Base-by-base conservation (phyloP, 495 filamentous ascomycete genomes). In the Penicillium pulvis region DNA sequence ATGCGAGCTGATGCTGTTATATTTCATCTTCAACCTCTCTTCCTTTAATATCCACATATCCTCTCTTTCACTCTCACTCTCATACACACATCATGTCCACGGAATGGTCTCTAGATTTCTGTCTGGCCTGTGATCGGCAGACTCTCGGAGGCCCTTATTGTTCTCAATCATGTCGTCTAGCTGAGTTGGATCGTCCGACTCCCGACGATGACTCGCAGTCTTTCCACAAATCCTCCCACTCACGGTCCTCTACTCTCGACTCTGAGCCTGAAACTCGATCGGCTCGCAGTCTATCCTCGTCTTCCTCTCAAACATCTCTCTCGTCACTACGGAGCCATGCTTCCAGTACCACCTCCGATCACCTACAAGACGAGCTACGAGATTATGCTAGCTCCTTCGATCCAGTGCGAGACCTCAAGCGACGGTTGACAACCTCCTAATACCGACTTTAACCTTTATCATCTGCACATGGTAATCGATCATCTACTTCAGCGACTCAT, bases 101-200 rank as follows among this genome's bases (percentile, higher is more conserved):
- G 70, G 86, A 87, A 60, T 97, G 93, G 92, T 91, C 88, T 61
- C 89, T 86, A 62, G 91, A 97, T 73, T 96, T 90, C 83, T 98
- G 93, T 79, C 86, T 98, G 58, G 87, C 87, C 80, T 98, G 93
- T 81, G 93, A 97, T 75, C 85, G 86, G 72, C 90, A 96, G 74
- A 94, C 88, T 55, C 65, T 79, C 20, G 89, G 88, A 59, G 85
- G 83, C 64, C 79, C 85, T 26, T 98, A 97, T 77, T 98, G 93
- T 85, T 96, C 92, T 26, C 92, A 98, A 78, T 85, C 89, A 24
- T 98, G 93, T 79, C 85, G 91, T 43, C 80, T 97, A 45, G 89
- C 90, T 52, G 94, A 97, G 71, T 83, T 93, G 61, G 91, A 96
- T 72, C 85, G 85, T 71, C 83, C 84, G 7, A 66, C 72, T 71